Base-by-base conservation (phyloP, 1,284 basidiomycete genomes). In the Heliocybe sulcata region DNA sequence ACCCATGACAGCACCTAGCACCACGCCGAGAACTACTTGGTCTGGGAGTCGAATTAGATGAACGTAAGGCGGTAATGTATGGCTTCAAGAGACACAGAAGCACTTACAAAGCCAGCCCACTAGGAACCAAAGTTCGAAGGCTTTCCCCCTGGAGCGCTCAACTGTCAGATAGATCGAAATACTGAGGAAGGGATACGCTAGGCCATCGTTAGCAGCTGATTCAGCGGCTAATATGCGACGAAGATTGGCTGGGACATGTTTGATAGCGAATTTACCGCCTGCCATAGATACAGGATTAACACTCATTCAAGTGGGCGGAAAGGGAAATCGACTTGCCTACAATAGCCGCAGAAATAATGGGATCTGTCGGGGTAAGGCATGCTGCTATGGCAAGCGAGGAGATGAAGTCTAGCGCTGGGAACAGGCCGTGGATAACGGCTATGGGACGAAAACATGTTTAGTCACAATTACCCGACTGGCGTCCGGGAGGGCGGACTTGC, bases 351-450 rank as follows among this genome's bases (percentile, higher is more conserved):
- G 80, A 83, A 45, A 87, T 85, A 54, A 90, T 86, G 0, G 95
- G 95, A 71, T 98, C 95, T 1, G 94, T 98, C 0, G 95, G 95
- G 0, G 94, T 97, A 25, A 97, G 78, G 60, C 90, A 94, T 0
- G 95, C 92, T 1, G 94, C 88, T 54, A 98, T 85, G 42, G 86
- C 89, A 11, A 97, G 79, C n/a, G 84, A 81, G 0, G 90, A 88
- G 11, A 91, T 73, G 64, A 82, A 88, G 54, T 76, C 75, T 50
- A 94, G 72, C 0, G 69, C 69, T 0, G 90, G 89, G 59, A 95
- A 87, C 14, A 95, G 67, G 1, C 66, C 77, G 62, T 77, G 80
- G 49, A 94, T 77, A 51, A 92, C 65, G 0, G 69, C 81, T 81
- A 61, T 25, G 23, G 29, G 16, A 45, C 6, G n/a, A 20, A 6